Base-by-base conservation (phyloP, 352 stramenopile genomes). In the Globisporangium emineosum region DNA sequence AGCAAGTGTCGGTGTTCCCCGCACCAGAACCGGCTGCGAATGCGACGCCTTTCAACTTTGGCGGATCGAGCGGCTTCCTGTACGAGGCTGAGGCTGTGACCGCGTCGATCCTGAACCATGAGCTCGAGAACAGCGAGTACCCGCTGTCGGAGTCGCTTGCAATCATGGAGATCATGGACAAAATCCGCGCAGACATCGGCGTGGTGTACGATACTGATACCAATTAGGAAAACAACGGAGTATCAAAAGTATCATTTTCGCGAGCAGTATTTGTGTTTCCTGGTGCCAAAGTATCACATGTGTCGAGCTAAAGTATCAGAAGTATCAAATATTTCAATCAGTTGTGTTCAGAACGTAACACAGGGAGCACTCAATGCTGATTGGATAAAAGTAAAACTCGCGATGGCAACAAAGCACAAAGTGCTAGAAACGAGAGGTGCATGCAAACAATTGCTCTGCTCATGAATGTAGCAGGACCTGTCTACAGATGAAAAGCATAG, bases 61-160 rank as follows among this genome's bases (percentile, higher is more conserved):
- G 85, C 37, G n/a, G n/a, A n/a, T 90, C 77, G 27, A 67, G 73
- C 21, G 86, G 88, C 12, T 93, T 97, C 55, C 64, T 76, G n/a
- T 94, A 93, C 65, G 88, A 97, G 62, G 86, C 77, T 0, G 75
- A 86, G 47, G 80, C 84, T 0, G 83, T 95, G 5, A 79, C 73
- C 0, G 65, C 80, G 5, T 78, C 83, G 12, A 84, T 97, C 33
- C 69, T 77, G 65, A 69, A 60, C 37, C 70, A 81, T 32, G 57
- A 83, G 25, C 69, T 58, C 10, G 68, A 94, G 62, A 78, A 74
- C 35, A 33, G 55, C 0, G 79, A 93, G 60, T 93, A 91, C 56
- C 66, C 81, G 13, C 77, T 70, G 19, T 53, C 73, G 7, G 83
- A 96, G 42, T 91, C 83, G 57, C 65, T 96, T 27, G 76, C 69